phyloP scores from a whole-genome alignment of 257 asterid species.

The Ilex asprella region DNA sequence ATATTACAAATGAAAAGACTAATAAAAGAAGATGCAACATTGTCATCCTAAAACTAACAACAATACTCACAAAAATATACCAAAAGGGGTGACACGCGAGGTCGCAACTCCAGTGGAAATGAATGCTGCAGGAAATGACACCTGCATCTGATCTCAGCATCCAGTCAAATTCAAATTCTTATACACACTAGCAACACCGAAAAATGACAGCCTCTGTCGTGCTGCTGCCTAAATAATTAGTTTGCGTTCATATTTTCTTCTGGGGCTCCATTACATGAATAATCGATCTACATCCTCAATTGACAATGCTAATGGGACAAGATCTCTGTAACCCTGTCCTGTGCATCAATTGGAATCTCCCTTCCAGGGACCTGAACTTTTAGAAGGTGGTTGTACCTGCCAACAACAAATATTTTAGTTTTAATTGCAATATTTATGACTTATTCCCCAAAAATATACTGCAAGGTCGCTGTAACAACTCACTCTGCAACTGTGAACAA shows the following conservation, averaged over 20 bases:
- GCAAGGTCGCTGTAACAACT: conserved; percentile 24
- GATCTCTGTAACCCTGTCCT: conserved; percentile 61
- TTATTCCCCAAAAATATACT: neutral
- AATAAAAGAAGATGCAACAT: neutral
- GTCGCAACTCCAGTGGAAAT: too few species aligned
- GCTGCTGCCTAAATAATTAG: too few species aligned
- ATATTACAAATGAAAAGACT: conserved; percentile 8
- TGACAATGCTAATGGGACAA: conserved; percentile 27
- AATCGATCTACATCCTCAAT: neutral
- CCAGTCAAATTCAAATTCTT: too few species aligned
- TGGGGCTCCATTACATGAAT: neutral
- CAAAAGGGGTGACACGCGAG: conserved; percentile 3
- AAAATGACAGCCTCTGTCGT: too few species aligned
- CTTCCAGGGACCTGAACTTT: conserved; percentile 88
- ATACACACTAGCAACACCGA: too few species aligned
- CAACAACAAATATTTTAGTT: neutral
- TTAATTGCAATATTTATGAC: too few species aligned
- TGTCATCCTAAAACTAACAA: too few species aligned
- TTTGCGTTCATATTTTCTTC: too few species aligned
- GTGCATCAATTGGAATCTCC: conserved; percentile 86
- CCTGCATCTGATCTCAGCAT: too few species aligned
- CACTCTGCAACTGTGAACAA: conserved; percentile 76
- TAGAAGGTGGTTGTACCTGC: conserved; percentile 72
- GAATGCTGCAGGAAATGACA: too few species aligned
- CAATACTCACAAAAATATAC: conserved; percentile 8